Base-by-base conservation (phyloP, 202 grass and related monocot genomes). In the Bolboschoenoplectus hybrid region DNA sequence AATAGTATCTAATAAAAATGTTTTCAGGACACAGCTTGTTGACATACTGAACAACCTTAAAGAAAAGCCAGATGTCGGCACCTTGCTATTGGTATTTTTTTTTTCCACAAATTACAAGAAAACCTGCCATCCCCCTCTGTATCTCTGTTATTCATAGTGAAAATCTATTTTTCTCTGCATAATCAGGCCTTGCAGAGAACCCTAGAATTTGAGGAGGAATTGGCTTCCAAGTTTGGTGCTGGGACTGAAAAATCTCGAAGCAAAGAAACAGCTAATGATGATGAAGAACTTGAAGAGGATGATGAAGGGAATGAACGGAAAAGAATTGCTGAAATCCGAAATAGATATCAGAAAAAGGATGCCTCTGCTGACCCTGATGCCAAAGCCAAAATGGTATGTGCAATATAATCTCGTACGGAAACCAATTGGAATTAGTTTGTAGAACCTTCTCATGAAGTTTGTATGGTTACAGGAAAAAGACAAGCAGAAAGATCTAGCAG, bases 191-290 rank as follows among this genome's bases (percentile, higher is more conserved):
- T 97, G 52, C 97, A 99, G 81, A 91, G 97, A 82, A 99, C 97
- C 40, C 88, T 94, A 89, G 97, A 99, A 88, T 99, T 99, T 97
- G 97, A 99, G 78, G 97, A 99, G 89, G 97, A 99, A 83, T 86
- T 99, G 83, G 97, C 97, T 71, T 92, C 93, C 68, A 99, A 99
- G 87, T 99, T 99, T 86, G 91, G 97, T 87, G 97, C 93, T 81
- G 97, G 97, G 72, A 91, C 77, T 75, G 84, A 51, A 11, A 83
- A 76, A 82, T 83, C 93, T 89, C 87, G 80, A 74, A 92, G 88
- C 82, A 96, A 85, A 88, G 90, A 94, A 58, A 84, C 85, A 78
- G 82, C 78, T 67, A 94, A 82, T 83, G 97, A 97, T 11, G 89
- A 90, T 67, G 89, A 91, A 82, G 89, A 91, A 88, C 38, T 67